phyloP scores from a whole-genome alignment of 1,139 yeast species.

The Torulaspora globosa region DNA sequence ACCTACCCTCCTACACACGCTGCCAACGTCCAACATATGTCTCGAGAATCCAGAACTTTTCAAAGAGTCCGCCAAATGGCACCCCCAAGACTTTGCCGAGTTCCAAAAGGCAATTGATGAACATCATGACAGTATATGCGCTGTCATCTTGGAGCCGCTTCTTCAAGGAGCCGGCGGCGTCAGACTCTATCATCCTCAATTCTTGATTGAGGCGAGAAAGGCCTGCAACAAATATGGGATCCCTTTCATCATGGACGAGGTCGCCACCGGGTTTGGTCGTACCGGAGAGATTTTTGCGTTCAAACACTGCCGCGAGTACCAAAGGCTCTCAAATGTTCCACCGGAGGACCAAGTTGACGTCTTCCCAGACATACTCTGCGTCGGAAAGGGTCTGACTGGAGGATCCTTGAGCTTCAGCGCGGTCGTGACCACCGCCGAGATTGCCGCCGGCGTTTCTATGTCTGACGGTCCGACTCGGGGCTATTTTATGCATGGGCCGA shows the following conservation, averaged over 20 bases:
- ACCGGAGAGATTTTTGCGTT: conserved; percentile 37
- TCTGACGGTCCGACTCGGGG: conserved; percentile 23
- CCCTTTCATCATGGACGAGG: conserved; percentile 37
- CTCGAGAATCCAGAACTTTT: conserved; percentile 10
- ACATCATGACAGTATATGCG: conserved; percentile 35
- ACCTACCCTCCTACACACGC: conserved; percentile 24
- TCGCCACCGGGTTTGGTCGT: conserved; percentile 38
- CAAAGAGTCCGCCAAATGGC: conserved; percentile 13
- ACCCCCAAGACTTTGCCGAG: conserved; percentile 26
- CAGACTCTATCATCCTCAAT: conserved; percentile 35
- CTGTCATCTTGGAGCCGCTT: conserved; percentile 38
- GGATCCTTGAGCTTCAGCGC: conserved; percentile 37
- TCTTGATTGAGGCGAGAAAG: conserved; percentile 32
- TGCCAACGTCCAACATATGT: conserved; percentile 15
- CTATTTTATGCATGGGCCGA: conserved; percentile 38
- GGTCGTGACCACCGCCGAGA: conserved; percentile 28
- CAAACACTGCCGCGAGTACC: conserved; percentile 25
- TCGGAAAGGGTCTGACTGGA: conserved; percentile 36
- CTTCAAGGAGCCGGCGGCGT: conserved; percentile 42
- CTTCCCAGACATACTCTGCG: conserved; percentile 36
- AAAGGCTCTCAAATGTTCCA: conserved; percentile 13
- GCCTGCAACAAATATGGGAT: conserved; percentile 35
- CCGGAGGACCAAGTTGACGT: conserved; percentile 23
- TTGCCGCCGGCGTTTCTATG: conserved; percentile 16
- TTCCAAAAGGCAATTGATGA: conserved; percentile 29